Evolutionary conservation across 2,329 filamentous ascomycete genomes (phyloP), one percentile per base, ranked within the genome.

Genomic region (Aspergillus neotritici): DNA sequence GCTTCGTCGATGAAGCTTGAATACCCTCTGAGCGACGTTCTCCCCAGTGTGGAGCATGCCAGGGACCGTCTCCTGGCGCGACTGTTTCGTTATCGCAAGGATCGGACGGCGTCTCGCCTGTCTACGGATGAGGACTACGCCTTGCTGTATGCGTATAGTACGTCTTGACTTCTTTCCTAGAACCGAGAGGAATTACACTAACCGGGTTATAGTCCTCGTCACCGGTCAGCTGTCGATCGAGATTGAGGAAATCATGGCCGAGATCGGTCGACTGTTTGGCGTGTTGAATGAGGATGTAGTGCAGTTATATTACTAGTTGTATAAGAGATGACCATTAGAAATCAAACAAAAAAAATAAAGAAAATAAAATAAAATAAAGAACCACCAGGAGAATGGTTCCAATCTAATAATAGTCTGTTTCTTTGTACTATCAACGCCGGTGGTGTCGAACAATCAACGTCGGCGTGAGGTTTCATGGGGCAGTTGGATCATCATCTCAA

Each of bases 1-100:
- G 93, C 93, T 1, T 93, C 86, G 33, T 94, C 87, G 11, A 82
- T 97, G 70, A 95, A 94, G 74, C 77, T 97, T 7, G 90, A 95
- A 67, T 97, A 95, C 57, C 90, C 93, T 0, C 75, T 98, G 46
- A 91, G 86, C 30, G 89, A 96, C 60, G 87, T 86, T 10, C 75
- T 97, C 33, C 93, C 93, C 0, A 89, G 83, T 48, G 86, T 94
- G 28, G 81, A 86, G 38, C 80, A 86, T 61, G 82, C 84, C 32
- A 79, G 93, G 50, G 90, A 98, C 61, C 76, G 86, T 46, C 71
- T 97, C 35, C 74, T 98, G 15, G 86, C 87, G 14, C 91, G 87
- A 67, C 86, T 96, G 31, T 93, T 94, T 56, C 81, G 85, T 57
- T 97, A 93, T 66, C 76, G 91, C 43, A 84, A 86, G 61, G 80